These are phyloP conservation scores for Paecilomyces niveus DNA, from an alignment of 2,329 filamentous ascomycete genomes.

Conservation along the genomic window DNA sequence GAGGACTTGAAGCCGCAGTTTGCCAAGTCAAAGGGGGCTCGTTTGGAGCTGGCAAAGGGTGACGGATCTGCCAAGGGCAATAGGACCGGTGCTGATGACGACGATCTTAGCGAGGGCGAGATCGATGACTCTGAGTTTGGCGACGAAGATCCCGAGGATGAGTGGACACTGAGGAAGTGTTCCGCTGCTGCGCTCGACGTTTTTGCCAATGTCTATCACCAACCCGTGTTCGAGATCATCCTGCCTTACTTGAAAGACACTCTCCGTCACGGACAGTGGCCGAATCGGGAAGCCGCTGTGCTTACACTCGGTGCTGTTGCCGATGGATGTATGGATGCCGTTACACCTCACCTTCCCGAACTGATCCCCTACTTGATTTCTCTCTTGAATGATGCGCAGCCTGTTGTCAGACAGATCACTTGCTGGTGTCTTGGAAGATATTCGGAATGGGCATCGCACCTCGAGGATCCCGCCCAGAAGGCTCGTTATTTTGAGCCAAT, in stretches of 20 bases:
- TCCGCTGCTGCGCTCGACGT: conserved; percentile 93
- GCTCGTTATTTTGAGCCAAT: conserved; percentile 83
- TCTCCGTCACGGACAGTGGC: conserved; percentile 82
- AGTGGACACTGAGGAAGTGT: conserved; percentile 94
- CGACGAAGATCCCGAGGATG: conserved; percentile 71
- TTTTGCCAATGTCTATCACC: conserved; percentile 83
- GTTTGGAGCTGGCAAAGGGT: conserved; percentile 48
- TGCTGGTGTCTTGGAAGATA: conserved; percentile 96
- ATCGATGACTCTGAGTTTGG: conserved; percentile 67
- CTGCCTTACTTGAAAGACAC: conserved; percentile 89
- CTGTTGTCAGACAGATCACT: conserved; percentile 90
- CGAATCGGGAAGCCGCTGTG: conserved; percentile 85
- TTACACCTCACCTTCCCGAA: conserved; percentile 83
- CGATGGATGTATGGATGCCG: conserved; percentile 84
- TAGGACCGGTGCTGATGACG: conserved; percentile 49
- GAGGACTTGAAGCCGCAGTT: conserved; percentile 92
- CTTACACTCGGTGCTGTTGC: conserved; percentile 90
- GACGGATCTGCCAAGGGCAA: conserved; percentile 33
- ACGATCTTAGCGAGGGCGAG: conserved; percentile 81
- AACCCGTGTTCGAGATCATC: conserved; percentile 82
- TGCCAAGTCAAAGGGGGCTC: conserved; percentile 61
- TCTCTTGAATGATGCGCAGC: conserved; percentile 74
- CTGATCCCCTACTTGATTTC: conserved; percentile 85
- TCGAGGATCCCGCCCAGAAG: conserved; percentile 60
- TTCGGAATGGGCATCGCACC: conserved; percentile 79